Evolutionary conservation across 1,284 basidiomycete genomes (phyloP).

Genomic region (Ceratobasidium theobromae): DNA sequence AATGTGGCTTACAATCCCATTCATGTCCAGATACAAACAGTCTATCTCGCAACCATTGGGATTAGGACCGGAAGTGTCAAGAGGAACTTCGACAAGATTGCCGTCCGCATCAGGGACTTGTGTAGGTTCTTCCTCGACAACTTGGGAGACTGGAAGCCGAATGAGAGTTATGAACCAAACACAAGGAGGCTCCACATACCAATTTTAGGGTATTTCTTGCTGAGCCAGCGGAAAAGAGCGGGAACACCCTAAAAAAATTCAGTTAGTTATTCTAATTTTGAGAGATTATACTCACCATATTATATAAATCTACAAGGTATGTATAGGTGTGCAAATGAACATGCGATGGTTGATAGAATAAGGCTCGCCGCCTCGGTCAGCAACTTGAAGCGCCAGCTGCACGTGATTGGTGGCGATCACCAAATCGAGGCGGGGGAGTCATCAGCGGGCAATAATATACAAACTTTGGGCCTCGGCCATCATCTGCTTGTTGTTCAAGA

Average conservation of each 20-base stretch:
- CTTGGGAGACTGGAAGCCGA: slow-evolving; percentile 60
- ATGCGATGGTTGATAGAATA: slow-evolving; percentile 9
- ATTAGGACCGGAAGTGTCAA: slow-evolving; percentile 83
- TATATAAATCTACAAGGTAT: background rate
- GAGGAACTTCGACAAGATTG: slow-evolving; percentile 67
- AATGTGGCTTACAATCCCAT: slow-evolving; percentile 65
- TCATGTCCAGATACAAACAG: slow-evolving; percentile 94
- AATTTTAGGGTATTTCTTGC: slow-evolving; percentile 96
- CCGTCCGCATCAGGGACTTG: slow-evolving; percentile 70
- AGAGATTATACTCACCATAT: slow-evolving; percentile 8
- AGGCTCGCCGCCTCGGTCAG: slow-evolving; percentile 10
- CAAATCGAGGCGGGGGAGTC: slow-evolving; percentile 7
- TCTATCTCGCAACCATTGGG: slow-evolving; percentile 98
- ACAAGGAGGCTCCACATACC: slow-evolving; percentile 47
- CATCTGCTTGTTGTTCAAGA: too few species aligned
- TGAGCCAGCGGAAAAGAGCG: slow-evolving; percentile 91
- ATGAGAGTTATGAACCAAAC: background rate
- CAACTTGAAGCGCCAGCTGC: background rate
- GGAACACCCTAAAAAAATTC: slow-evolving; percentile 74
- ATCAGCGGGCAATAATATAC: too few species aligned
- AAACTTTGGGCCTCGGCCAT: too few species aligned
- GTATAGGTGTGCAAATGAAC: background rate
- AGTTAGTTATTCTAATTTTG: background rate
- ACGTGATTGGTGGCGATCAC: slow-evolving; percentile 15
- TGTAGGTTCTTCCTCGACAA: slow-evolving; percentile 79